Percentiles rank a stretch among this genome's conserved stretches.
phyloP scores from a whole-genome alignment of 129 eudicot species.

The Escallonia herrerae region DNA sequence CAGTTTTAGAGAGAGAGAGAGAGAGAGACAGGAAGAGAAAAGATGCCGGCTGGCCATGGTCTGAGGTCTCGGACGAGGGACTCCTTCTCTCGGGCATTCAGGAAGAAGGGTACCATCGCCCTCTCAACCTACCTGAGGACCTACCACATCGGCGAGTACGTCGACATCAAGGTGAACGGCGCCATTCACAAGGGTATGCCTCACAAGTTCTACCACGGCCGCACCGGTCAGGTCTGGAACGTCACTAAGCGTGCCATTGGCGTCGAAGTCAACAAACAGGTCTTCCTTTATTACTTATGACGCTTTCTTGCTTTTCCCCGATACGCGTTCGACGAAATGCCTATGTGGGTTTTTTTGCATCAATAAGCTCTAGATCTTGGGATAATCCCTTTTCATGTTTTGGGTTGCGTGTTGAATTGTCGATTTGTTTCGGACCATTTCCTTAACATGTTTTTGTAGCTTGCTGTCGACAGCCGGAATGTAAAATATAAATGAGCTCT shows the following conservation, averaged over 20 bases:
- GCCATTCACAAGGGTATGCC: constrained; percentile 77
- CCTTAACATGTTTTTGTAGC: no score
- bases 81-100: constrained; percentile 39
- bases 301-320: no score
- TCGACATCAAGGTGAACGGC: constrained; percentile 56
- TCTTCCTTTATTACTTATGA: neutral
- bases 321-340: no score
- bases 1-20: no score
- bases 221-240: constrained; percentile 72
- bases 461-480: no score
- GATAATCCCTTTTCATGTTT: no score
- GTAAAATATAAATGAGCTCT: no score
- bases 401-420: no score
- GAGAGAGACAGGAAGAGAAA: constrained; percentile 4
- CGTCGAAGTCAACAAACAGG: constrained; percentile 78
- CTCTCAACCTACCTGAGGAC: constrained; percentile 45
- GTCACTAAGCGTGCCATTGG: constrained; percentile 65
- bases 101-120: constrained; percentile 50
- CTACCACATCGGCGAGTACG: constrained; percentile 52
- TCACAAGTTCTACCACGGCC: constrained; percentile 65
- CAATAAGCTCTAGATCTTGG: no score
- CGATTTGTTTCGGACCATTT: no score
- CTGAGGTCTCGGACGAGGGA: constrained; percentile 51
- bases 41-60: constrained; percentile 74
- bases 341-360: no score